Conservation (phyloP, 1,284 basidiomycete species). For the Leccinum solheimii region DNA sequence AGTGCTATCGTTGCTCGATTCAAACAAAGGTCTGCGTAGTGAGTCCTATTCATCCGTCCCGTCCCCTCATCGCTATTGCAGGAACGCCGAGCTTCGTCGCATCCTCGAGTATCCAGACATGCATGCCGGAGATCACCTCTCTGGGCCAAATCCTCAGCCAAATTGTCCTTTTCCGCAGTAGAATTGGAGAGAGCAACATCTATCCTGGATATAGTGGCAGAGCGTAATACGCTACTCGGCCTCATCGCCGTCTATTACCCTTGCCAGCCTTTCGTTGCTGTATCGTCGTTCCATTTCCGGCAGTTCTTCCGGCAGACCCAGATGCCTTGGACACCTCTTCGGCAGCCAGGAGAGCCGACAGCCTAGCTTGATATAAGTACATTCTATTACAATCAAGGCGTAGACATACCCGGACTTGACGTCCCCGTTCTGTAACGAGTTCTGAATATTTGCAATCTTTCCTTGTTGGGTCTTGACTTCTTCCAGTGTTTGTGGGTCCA, state of each 20-base stretch:
- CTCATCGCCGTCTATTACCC: conserved; percentile 33
- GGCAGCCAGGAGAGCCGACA: conserved; percentile 40
- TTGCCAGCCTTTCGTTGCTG: conserved; percentile 35
- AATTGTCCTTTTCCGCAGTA: conserved; percentile 9
- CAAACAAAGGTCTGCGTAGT: conserved; percentile 55
- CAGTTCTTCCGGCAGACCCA: conserved; percentile 14
- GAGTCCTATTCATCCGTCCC: background rate
- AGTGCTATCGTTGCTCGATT: conserved; percentile 55
- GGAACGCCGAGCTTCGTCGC: conserved; percentile 58
- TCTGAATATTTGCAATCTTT: conserved; percentile 59
- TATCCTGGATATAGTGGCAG: background rate
- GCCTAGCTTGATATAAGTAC: conserved; percentile 31
- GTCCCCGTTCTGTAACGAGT: conserved; percentile 58
- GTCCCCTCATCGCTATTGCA: conserved; percentile 31
- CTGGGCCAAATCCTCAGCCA: conserved; percentile 12
- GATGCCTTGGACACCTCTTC: conserved; percentile 35
- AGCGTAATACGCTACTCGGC: background rate
- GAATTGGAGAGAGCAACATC: background rate
- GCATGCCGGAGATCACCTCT: conserved; percentile 5
- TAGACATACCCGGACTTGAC: conserved; percentile 52
- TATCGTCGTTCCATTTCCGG: conserved; percentile 18
- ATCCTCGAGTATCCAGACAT: conserved; percentile 51
- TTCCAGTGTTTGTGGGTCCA: conserved; percentile 75
- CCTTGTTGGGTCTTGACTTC: conserved; percentile 72
- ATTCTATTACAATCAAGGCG: conserved; percentile 1